Base-by-base conservation (phyloP, 352 stramenopile genomes). In the Phytophthora citrophthora region DNA sequence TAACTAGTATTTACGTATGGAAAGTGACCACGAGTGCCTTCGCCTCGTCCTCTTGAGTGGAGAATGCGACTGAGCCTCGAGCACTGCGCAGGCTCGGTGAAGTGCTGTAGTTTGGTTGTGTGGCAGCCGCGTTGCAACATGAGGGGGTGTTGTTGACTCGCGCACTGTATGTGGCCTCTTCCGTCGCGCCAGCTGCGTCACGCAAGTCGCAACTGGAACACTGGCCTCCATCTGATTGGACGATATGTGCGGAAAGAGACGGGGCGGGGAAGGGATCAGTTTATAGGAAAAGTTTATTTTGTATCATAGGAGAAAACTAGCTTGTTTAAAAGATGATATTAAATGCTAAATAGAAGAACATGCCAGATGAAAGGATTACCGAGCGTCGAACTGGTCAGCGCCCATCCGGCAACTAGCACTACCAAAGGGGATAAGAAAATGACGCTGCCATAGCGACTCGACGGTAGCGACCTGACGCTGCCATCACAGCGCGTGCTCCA, bases 1-100 rank as follows among this genome's bases (percentile, higher is more conserved):
- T 24, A 38, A 24, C 20, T 51, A 38, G 24, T 38, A 51, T 15
- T 20, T 10, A 24, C 39, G 7, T 41, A 13, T 26, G 15, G 23
- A 53, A 16, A n/a, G 20, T 32, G 50, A 41, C 38, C 49, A 8
- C 20, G 20, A 20, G 20, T 20, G 29, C 43, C 39, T 61, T 61
- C 20, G 34, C 46, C 39, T 69, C 46, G 54, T 40, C 51, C 59
- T 68, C 58, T 48, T 68, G 64, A 60, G 50, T 63, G 47, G 36
- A 74, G 61, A 74, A 70, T 52, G 38, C 54, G 59, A 73, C 64
- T 64, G 63, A 64, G 62, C 56, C 29, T 34, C 8, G 49, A 12
- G 18, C 29, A 32, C 4, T 32, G 26, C 18, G 34, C 18, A 44
- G 36, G 31, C 38, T 56, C n/a, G 34, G 16, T 45, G 23, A 71